A percentile compares a stretch with the other conserved stretches of the same genome.
These are phyloP conservation scores for Xylaria sp. DNA, from an alignment of 2,329 filamentous ascomycete genomes.

Conservation along the genomic window DNA sequence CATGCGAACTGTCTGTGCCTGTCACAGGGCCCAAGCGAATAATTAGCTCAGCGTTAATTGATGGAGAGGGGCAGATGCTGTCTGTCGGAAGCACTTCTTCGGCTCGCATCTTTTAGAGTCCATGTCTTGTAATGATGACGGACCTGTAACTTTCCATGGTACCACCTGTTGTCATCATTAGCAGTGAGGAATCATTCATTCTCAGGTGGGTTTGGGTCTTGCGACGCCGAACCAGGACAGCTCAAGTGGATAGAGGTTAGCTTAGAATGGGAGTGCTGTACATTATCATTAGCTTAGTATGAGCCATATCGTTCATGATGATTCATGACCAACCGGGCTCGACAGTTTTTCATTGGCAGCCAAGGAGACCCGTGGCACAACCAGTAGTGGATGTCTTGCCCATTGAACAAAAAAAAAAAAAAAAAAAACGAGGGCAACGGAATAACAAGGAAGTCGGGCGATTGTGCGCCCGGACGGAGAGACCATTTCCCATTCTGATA, in stretches of 20 bases:
- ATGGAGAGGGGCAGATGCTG: background rate
- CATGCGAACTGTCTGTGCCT: background rate
- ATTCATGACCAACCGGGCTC: constrained; percentile 14
- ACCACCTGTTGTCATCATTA: constrained; percentile 31
- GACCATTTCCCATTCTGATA: constrained; percentile 19
- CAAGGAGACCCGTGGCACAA: background rate
- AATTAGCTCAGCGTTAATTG: background rate
- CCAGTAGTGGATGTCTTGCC: background rate
- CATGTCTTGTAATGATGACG: constrained; percentile 28
- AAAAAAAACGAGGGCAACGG: background rate
- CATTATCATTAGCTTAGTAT: background rate
- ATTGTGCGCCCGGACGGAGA: background rate
- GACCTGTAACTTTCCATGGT: constrained; percentile 6
- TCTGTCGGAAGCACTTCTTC: background rate
- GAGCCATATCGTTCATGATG: constrained; percentile 2
- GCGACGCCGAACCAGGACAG: constrained; percentile 19
- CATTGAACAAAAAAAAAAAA: no score
- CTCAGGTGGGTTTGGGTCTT: constrained; percentile 5
- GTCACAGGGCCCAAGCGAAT: background rate
- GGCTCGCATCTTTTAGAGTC: background rate
- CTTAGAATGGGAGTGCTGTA: constrained; percentile 25
- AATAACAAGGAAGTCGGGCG: constrained; percentile 7
- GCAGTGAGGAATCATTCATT: constrained; percentile 6
- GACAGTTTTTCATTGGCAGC: background rate
- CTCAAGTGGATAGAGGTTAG: constrained; percentile 14